These are phyloP conservation scores for Penicillium griseofulvum DNA, from an alignment of 2,329 filamentous ascomycete genomes.

Conservation along the genomic window DNA sequence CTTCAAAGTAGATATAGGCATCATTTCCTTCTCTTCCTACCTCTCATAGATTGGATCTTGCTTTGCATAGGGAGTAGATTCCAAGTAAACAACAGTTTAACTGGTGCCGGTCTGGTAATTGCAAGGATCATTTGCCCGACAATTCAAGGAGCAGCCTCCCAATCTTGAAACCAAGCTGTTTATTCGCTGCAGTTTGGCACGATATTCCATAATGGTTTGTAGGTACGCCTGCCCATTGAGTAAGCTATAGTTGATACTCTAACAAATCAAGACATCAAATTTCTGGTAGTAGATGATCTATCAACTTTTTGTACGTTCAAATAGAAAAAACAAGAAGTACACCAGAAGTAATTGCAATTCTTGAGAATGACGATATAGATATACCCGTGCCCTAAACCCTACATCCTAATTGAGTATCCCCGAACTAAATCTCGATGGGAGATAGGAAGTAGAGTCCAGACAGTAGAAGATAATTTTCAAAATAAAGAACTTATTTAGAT, in stretches of 20 bases:
- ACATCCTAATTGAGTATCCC: slow-evolving; percentile 18
- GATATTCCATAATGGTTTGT: background rate
- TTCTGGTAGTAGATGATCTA: too few species aligned
- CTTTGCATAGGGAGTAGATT: background rate
- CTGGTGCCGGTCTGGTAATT: background rate
- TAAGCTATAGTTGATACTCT: background rate
- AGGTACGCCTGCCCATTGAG: background rate
- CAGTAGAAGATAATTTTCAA: background rate
- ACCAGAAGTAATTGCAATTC: background rate
- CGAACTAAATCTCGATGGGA: background rate
- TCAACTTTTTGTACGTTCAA: too few species aligned
- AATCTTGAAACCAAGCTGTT: background rate
- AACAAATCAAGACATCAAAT: background rate
- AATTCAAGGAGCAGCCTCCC: background rate
- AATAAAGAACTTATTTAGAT: background rate
- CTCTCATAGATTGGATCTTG: background rate
- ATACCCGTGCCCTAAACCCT: slow-evolving; percentile 36
- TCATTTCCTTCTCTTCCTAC: too few species aligned
- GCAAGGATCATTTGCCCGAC: background rate
- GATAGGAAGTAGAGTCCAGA: background rate
- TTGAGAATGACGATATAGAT: background rate
- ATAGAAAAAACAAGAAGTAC: too few species aligned
- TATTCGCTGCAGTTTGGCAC: background rate
- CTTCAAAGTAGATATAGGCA: too few species aligned
- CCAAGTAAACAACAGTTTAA: background rate